Base-by-base conservation (phyloP, 1,139 yeast species). In the Saccharomyces hybrid region DNA sequence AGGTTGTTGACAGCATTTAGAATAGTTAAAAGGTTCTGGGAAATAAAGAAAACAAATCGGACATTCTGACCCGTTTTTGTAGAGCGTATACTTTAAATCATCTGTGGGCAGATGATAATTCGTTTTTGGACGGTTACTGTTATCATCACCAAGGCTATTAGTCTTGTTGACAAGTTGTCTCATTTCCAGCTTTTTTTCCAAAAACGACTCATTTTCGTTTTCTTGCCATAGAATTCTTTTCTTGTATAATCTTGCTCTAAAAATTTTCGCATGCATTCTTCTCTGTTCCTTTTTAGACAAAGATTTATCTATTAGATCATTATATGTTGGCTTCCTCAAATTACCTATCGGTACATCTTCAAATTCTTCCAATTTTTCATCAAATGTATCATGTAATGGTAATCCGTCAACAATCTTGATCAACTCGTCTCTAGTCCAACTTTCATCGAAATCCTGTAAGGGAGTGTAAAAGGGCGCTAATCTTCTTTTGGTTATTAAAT, bases 381-480 rank as follows among this genome's bases (percentile, higher is more conserved):
- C 71, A 49, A 83, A 82, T 2, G 80, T 72, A 8, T 84, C 80
- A 70, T 86, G 91, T 52, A 86, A 70, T 7, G 83, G 75, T 28
- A 80, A 68, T 47, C 79, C 80, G 50, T 73, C 73, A 27, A 88
- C 71, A 38, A 84, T 77, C 8, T 80, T 70, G 34, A 86, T 67
- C 28, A 91, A 70, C 69, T 88, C 89, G 4, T 81, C 80, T 61
- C 86, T 88, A 1, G 82, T 73, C 97, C 97, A 88, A 26, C 70
- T 61, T n/a, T 78, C 81, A 57, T 86, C 84, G 65, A 79, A 88
- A 65, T 89, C 97, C 64, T 88, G 89, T 52, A 93, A 74, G 0
- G 98, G 98, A 2, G 91, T 86, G 68, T 81, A 93, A 69, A 93
- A 93, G 1, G 99, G 98, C 0, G 98, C 91, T 50, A 93, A 65